Conservation (phyloP, 306 rosid species). For the Quercus ilex region DNA sequence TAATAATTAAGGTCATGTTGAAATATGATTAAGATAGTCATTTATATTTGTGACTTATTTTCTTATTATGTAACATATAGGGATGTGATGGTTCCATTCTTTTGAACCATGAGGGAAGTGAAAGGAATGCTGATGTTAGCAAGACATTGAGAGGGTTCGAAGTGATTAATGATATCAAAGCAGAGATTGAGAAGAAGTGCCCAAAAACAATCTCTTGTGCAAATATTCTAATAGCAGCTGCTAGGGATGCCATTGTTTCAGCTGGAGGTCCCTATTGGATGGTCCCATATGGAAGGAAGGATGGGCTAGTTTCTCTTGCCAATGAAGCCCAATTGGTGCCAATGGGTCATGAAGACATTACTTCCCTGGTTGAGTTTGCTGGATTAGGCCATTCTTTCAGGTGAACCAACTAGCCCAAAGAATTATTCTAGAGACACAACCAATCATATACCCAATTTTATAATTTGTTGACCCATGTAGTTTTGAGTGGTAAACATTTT, state of each 20-base stretch:
- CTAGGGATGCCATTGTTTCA: slow-evolving; percentile 70
- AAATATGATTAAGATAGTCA: background rate
- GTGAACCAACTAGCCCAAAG: slow-evolving; percentile 15
- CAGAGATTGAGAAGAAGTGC: slow-evolving; percentile 58
- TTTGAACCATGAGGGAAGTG: slow-evolving; percentile 69
- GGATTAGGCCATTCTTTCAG: slow-evolving; percentile 77
- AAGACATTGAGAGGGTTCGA: slow-evolving; percentile 80
- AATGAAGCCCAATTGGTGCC: slow-evolving; percentile 64
- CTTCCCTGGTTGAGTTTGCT: slow-evolving; percentile 53
- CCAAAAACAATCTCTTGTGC: slow-evolving; percentile 75
- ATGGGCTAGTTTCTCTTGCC: slow-evolving; percentile 50
- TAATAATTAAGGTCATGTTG: background rate
- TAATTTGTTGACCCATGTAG: too few species aligned
- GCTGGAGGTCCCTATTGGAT: slow-evolving; percentile 76
- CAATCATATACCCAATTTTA: too few species aligned
- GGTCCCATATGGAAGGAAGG: slow-evolving; percentile 70
- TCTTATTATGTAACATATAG: slow-evolving; percentile 15
- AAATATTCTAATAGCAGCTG: slow-evolving; percentile 56
- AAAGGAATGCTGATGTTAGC: slow-evolving; percentile 58
- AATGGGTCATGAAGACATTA: slow-evolving; percentile 57
- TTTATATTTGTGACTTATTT: background rate
- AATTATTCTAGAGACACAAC: too few species aligned
- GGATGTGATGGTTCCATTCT: slow-evolving; percentile 86
- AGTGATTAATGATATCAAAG: slow-evolving; percentile 76
- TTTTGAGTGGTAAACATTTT: too few species aligned